These are phyloP conservation scores for Gamarada debralockiae DNA, from an alignment of 495 filamentous ascomycete species.

Conservation along the genomic window DNA sequence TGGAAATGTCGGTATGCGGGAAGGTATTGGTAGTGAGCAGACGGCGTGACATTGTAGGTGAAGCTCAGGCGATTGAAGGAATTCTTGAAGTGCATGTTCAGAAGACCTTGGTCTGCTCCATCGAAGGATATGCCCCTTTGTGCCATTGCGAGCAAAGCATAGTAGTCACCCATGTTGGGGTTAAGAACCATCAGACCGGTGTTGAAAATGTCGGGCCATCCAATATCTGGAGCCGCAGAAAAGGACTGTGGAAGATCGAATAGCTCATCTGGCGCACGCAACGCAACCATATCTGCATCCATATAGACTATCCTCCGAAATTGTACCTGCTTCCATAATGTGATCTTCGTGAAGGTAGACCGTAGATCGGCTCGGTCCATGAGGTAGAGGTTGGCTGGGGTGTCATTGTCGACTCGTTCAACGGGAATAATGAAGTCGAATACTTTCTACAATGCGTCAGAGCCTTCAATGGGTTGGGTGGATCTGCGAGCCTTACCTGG, in stretches of 20 bases:
- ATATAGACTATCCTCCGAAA: conserved; percentile 89
- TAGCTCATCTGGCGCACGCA: conserved; percentile 89
- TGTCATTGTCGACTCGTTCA: conserved; percentile 66
- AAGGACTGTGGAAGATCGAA: conserved; percentile 74
- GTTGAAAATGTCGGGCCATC: conserved; percentile 99
- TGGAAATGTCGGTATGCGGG: conserved; percentile 93
- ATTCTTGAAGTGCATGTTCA: conserved; percentile 90
- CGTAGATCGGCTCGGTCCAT: conserved; percentile 90
- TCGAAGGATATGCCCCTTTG: conserved; percentile 89
- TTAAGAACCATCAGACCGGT: conserved; percentile 89
- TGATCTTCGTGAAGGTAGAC: conserved; percentile 93
- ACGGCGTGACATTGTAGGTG: conserved; percentile 93
- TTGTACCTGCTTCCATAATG: conserved; percentile 87
- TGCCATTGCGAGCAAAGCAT: conserved; percentile 77
- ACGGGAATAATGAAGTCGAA: conserved; percentile 91
- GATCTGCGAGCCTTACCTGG: conserved; percentile 49
- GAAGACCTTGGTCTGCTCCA: conserved; percentile 91
- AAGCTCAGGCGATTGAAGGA: conserved; percentile 86
- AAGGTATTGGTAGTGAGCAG: conserved; percentile 89
- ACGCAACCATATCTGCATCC: conserved; percentile 83
- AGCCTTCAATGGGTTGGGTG: neutral
- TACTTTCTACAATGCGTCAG: conserved; percentile 52
- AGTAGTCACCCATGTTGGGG: conserved; percentile 84
- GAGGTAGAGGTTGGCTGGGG: conserved; percentile 78
- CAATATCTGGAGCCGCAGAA: conserved; percentile 90